Conservation (phyloP, 257 asterid species). For the Solanum pennellii region DNA sequence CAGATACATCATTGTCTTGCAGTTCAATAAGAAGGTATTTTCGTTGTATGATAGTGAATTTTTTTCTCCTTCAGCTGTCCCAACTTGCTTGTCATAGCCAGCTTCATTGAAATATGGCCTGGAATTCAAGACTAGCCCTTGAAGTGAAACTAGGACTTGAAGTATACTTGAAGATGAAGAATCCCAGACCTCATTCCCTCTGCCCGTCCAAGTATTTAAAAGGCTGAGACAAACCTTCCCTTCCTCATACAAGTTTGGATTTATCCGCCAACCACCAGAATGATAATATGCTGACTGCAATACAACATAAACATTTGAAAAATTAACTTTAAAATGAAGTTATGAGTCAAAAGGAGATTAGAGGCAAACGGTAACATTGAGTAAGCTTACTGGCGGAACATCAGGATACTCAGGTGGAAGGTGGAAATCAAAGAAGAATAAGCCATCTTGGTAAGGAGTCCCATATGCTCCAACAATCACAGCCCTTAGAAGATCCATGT, state of each 20-base stretch:
- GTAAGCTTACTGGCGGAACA: conserved; percentile 77
- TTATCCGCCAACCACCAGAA: conserved; percentile 99
- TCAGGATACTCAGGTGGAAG: conserved; percentile 93
- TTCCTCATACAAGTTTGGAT: conserved; percentile 96
- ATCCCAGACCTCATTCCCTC: conserved; percentile 99
- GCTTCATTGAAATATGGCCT: conserved; percentile 98
- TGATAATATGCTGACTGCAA: conserved; percentile 88
- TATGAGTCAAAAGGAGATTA: neutral
- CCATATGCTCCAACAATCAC: conserved; percentile 99
- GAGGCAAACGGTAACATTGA: neutral
- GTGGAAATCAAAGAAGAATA: conserved; percentile 93
- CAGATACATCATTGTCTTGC: conserved; percentile 91
- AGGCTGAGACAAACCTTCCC: conserved; percentile 99
- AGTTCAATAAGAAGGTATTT: conserved; percentile 81
- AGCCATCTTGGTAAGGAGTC: conserved; percentile 98
- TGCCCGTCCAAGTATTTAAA: conserved; percentile 97
- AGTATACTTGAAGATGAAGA: conserved; percentile 92
- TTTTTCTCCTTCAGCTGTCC: conserved; percentile 99
- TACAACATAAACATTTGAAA: neutral
- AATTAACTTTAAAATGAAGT: neutral
- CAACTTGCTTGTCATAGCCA: conserved; percentile 94
- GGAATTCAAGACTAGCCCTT: conserved; percentile 87
- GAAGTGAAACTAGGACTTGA: conserved; percentile 97
- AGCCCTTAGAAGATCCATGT: conserved; percentile 97
- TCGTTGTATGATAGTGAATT: conserved; percentile 95